Evolutionary conservation across 108 stramenopile genomes (phyloP).

Genomic region (Epipyxis sp.): DNA sequence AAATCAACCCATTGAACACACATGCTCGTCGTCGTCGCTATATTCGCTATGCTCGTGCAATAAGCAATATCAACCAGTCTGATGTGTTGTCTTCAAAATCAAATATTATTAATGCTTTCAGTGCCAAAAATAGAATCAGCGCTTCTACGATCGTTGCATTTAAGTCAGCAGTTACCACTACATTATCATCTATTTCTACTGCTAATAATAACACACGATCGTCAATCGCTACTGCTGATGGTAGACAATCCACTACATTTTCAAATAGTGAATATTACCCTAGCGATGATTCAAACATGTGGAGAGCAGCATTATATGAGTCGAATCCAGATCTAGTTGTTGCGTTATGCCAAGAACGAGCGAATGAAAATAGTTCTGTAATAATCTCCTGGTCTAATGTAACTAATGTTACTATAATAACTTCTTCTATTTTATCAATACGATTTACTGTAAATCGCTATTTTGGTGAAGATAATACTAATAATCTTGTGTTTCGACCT

Average conservation of each 20-base stretch:
- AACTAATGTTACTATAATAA: not conserved
- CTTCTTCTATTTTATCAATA: slow-evolving; percentile 1
- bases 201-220: no score
- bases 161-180: no score
- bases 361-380: not conserved
- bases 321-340: not conserved
- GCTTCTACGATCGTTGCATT: no score
- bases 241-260: not conserved
- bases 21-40: not conserved
- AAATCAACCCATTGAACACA: not conserved
- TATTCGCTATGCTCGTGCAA: not conserved
- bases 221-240: not conserved
- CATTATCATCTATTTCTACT: no score
- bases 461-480: not conserved
- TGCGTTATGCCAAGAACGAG: not conserved
- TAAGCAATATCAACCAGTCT: no score
- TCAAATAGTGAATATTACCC: not conserved
- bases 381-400: slow-evolving; percentile 13
- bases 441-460: not conserved
- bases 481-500: not conserved
- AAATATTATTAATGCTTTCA: no score
- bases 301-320: not conserved
- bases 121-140: no score
- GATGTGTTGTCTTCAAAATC: no score
- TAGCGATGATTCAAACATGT: not conserved